Evolutionary conservation across 352 stramenopile genomes (phyloP), one percentile per base, ranked within the genome.

Genomic region (Phytophthora cactorum): DNA sequence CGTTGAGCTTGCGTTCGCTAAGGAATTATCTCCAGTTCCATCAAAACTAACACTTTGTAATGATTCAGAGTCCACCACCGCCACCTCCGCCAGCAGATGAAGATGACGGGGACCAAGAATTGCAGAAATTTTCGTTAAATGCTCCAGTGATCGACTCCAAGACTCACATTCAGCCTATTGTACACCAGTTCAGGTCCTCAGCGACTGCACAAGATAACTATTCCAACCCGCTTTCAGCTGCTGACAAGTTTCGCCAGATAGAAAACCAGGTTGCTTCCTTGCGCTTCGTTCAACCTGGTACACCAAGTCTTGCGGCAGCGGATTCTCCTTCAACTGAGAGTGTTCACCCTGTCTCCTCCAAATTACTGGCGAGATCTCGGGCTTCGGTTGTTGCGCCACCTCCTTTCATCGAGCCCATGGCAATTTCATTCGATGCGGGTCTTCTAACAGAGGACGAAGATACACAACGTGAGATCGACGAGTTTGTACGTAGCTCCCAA

Each of bases 21-120:
- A 25, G 39, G 39, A n/a, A 45, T 45, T 22, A 1, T n/a, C n/a
- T 28, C n/a, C n/a, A 41, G 5, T 34, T 9, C 8, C 46, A 50
- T 22, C 3, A 47, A 34, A 43, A 4, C 50, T 61, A 49, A 67
- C 44, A 28, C 38, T 61, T 51, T 36, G 25, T 0, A 3, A 28
- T 41, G 59, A 46, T 61, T 36, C 58, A 81, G 73, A 86, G 75
- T 73, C 81, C 69, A 7, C 81, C 81, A 15, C 81, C 81, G 3
- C 82, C 80, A 14, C 76, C 82, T 43, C 79, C 82, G 17, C 78
- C 79, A 60, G 67, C 63, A 46, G 75, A 88, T 39, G 77, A 90
- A 1, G 75, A 82, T 28, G 75, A 84, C 43, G 41, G 71, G 2
- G 70, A 80, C 41, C 6, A 70, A 36, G 59, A 79, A 8, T 41